Conservation (phyloP, 805 yeast species). For the Ogataea ganodermae region DNA sequence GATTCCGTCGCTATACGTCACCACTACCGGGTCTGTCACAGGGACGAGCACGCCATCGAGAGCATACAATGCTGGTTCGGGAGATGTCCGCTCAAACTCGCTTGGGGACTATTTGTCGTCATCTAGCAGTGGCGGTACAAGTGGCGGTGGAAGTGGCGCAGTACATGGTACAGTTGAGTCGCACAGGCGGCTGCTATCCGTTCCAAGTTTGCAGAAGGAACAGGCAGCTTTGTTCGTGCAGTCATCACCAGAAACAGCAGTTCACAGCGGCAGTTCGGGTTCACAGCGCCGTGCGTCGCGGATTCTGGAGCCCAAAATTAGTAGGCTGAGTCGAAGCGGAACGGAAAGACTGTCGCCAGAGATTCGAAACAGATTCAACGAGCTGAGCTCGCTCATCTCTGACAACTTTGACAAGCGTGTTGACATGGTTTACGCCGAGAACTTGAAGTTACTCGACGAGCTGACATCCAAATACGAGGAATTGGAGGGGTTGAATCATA, state of each 20-base stretch:
- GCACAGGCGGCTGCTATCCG: conserved; percentile 15
- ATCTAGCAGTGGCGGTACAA: conserved; percentile 9
- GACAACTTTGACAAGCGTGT: conserved; percentile 27
- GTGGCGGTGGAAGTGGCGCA: background rate
- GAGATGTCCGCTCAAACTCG: conserved; percentile 13
- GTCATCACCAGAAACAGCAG: conserved; percentile 8
- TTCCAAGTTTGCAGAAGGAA: conserved; percentile 10
- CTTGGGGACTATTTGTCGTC: conserved; percentile 10
- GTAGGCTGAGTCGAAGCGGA: conserved; percentile 2
- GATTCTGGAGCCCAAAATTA: conserved; percentile 11
- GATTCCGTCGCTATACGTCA: conserved; percentile 14
- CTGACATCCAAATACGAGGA: conserved; percentile 31
- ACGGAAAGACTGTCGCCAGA: conserved; percentile 25
- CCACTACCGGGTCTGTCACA: conserved; percentile 1
- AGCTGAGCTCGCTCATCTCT: conserved; percentile 29
- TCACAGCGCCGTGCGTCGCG: background rate
- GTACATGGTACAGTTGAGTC: background rate
- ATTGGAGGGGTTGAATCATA: conserved; percentile 29
- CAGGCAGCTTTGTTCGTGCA: background rate
- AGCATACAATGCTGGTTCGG: background rate
- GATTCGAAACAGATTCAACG: conserved; percentile 30
- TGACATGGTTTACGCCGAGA: conserved; percentile 32
- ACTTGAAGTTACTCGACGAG: conserved; percentile 29
- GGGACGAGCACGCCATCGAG: conserved; percentile 6
- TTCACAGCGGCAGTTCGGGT: background rate